Conservation (phyloP, 331 rosid genomes). For the Acacia concinna region DNA sequence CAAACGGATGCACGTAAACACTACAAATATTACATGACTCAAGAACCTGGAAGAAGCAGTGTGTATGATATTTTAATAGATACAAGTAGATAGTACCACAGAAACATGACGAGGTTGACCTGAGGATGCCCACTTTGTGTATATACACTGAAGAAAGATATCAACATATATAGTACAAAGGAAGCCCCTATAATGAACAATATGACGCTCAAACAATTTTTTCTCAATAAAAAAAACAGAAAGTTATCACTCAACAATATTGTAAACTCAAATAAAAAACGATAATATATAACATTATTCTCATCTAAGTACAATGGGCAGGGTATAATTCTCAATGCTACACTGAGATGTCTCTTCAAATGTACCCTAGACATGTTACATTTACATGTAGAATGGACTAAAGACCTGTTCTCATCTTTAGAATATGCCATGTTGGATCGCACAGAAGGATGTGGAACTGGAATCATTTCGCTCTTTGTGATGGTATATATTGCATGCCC, state of each 20-base stretch:
- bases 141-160: constrained; percentile 52
- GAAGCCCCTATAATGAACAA: constrained; percentile 47
- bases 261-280: constrained; percentile 36
- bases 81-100: constrained; percentile 50
- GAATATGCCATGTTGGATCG: constrained; percentile 59
- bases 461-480: constrained; percentile 69
- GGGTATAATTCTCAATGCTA: constrained; percentile 55
- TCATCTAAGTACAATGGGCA: constrained; percentile 59
- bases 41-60: constrained; percentile 36
- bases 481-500: constrained; percentile 62
- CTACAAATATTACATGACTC: constrained; percentile 39
- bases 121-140: constrained; percentile 54
- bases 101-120: constrained; percentile 50
- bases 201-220: constrained; percentile 33
- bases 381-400: constrained; percentile 68
- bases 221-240: constrained; percentile 6
- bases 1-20: constrained; percentile 36
- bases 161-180: constrained; percentile 49
- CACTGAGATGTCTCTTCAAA: constrained; percentile 63
- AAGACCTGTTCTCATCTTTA: constrained; percentile 86
- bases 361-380: constrained; percentile 63
- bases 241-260: constrained; percentile 29
- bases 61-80: constrained; percentile 38
- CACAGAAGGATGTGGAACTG: constrained; percentile 68
- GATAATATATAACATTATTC: constrained; percentile 28